A percentile compares a stretch with the other conserved stretches of the same genome.
Evolutionary conservation across 352 stramenopile genomes (phyloP).

Genomic region (Globisporangium ultimum): DNA sequence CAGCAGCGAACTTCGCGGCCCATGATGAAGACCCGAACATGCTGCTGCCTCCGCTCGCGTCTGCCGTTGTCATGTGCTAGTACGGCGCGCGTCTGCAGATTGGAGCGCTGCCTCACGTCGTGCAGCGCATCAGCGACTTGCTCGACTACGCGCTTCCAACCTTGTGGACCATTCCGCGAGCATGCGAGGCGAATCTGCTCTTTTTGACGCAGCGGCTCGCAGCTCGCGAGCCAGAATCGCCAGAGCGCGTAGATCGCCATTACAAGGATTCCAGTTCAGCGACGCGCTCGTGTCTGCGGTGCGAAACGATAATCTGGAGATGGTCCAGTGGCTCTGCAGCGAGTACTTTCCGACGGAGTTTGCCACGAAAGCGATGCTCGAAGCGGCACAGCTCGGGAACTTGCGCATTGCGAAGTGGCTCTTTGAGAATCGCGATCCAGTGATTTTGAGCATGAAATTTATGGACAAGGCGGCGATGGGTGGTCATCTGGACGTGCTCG

Average conservation of each 20-base stretch:
- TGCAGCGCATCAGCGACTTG: conserved; percentile 1
- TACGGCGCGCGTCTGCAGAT: background rate
- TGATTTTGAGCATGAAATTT: background rate
- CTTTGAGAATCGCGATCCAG: background rate
- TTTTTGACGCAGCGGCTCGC: background rate
- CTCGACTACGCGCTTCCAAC: background rate
- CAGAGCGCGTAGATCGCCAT: background rate
- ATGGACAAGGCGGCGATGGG: conserved; percentile 1
- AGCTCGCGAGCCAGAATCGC: conserved; percentile 1
- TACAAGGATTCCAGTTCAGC: background rate
- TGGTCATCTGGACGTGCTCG: conserved; percentile 5
- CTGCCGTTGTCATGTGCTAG: background rate
- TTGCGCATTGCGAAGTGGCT: conserved; percentile 1
- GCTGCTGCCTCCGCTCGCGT: background rate
- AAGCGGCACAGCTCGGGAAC: background rate
- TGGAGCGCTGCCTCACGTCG: background rate
- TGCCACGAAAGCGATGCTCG: background rate
- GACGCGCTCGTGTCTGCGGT: conserved; percentile 3
- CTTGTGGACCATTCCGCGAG: background rate
- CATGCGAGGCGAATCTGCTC: background rate
- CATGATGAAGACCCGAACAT: too few relatives aligned
- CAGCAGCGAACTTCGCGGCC: too few relatives aligned
- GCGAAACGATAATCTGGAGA: background rate
- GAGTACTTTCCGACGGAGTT: conserved; percentile 3
- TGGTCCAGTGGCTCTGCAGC: conserved; percentile 3